A percentile compares a stretch with the other conserved stretches of the same genome.
phyloP scores from a whole-genome alignment of 768 basidiomycete genomes.

The Tulasnella sp. region DNA sequence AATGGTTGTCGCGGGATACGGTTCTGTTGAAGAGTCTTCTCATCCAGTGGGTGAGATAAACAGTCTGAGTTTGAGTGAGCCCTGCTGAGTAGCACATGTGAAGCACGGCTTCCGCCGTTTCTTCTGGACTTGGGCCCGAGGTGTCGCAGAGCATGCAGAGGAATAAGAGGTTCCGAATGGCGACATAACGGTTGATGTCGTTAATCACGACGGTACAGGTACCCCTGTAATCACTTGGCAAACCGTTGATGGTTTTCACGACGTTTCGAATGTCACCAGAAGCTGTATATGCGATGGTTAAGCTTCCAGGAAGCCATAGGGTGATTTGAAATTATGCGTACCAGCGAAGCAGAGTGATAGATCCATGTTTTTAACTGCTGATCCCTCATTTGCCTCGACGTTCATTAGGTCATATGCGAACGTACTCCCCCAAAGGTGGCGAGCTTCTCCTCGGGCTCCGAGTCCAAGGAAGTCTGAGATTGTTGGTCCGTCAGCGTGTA shows the following conservation, averaged over 20 bases:
- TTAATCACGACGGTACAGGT: conserved; percentile 33
- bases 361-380: not conserved
- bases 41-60: conserved; percentile 21
- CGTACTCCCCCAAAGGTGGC: conserved; percentile 27
- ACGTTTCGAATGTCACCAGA: conserved; percentile 41
- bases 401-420: conserved; percentile 29
- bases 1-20: not conserved
- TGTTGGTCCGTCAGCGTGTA: too few species aligned
- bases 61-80: conserved; percentile 29
- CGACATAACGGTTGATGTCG: conserved; percentile 27
- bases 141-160: conserved; percentile 33
- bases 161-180: conserved; percentile 33
- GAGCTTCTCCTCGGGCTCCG: conserved; percentile 9
- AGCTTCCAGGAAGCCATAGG: not conserved
- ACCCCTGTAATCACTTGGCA: conserved; percentile 34
- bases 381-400: conserved; percentile 21
- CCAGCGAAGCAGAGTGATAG: conserved; percentile 7
- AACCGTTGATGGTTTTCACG: conserved; percentile 33
- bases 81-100: conserved; percentile 41
- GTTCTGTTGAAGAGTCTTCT: not conserved
- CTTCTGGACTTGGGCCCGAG: conserved; percentile 21
- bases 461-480: too few species aligned
- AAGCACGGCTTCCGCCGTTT: conserved; percentile 35
- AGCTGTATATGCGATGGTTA: conserved; percentile 26
- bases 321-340: not conserved